Conservation (phyloP, 164 flowering plant species). For the Annona cherimola region DNA sequence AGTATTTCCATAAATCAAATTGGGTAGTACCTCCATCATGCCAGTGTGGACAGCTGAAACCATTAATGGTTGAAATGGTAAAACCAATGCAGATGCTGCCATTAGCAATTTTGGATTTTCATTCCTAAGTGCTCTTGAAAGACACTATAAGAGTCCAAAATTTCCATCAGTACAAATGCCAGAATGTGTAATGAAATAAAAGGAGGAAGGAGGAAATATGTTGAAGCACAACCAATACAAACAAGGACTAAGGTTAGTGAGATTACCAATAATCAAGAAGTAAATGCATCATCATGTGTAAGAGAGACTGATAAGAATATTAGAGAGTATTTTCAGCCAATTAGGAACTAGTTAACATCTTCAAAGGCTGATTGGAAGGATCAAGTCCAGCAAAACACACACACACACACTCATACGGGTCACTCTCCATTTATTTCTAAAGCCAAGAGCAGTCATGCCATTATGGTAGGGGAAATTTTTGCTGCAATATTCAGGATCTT, state of each 20-base stretch:
- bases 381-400: too few relatives aligned
- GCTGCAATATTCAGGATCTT: too few relatives aligned
- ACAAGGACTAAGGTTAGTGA: not conserved
- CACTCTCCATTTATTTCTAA: too few relatives aligned
- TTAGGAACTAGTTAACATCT: too few relatives aligned
- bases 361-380: too few relatives aligned
- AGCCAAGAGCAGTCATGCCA: too few relatives aligned
- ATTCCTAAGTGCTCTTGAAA: constrained; percentile 72
- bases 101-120: constrained; percentile 80
- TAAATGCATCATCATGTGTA: not conserved
- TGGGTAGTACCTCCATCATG: constrained; percentile 76
- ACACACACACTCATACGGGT: too few relatives aligned
- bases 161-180: not conserved
- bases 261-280: not conserved
- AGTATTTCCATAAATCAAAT: too few relatives aligned
- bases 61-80: constrained; percentile 89
- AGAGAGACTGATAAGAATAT: too few relatives aligned
- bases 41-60: constrained; percentile 95
- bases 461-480: too few relatives aligned
- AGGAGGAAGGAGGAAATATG: not conserved
- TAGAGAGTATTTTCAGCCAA: too few relatives aligned
- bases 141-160: constrained; percentile 48
- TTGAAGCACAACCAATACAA: not conserved
- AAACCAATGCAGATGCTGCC: constrained; percentile 74
- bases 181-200: not conserved